Conservation (phyloP, 805 yeast genomes). For the Zygoascus biomembranicola region DNA sequence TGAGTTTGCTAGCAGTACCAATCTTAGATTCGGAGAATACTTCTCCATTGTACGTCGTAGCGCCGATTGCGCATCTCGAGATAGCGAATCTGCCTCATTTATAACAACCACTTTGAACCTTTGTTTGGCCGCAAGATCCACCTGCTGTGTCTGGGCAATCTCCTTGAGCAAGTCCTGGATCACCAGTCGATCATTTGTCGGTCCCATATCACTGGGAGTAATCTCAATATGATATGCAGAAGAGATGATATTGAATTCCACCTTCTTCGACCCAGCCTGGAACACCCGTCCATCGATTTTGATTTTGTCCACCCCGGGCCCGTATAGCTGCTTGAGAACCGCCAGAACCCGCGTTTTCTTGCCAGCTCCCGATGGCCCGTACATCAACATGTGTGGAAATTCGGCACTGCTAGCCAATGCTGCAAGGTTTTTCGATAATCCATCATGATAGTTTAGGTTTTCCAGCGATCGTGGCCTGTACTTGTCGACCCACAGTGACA, state of each 20-base stretch:
- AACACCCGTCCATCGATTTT: constrained; percentile 88
- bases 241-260: constrained; percentile 90
- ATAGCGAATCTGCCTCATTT: constrained; percentile 83
- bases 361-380: constrained; percentile 97
- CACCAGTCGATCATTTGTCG: constrained; percentile 82
- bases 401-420: constrained; percentile 67
- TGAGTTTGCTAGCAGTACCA: constrained; percentile 78
- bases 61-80: constrained; percentile 94
- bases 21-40: constrained; percentile 77
- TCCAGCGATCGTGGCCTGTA: constrained; percentile 69
- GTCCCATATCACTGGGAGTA: constrained; percentile 93
- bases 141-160: constrained; percentile 90
- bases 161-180: constrained; percentile 92
- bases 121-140: constrained; percentile 57
- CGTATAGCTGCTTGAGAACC: constrained; percentile 70
- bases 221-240: constrained; percentile 87
- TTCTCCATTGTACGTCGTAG: constrained; percentile 94
- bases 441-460: constrained; percentile 56
- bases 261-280: constrained; percentile 61
- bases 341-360: constrained; percentile 89
- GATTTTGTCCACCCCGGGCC: constrained; percentile 70
- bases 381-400: constrained; percentile 84
- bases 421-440: constrained; percentile 52
- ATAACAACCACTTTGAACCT: constrained; percentile 48
- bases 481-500: constrained; percentile 97